phyloP scores from a whole-genome alignment of 495 filamentous ascomycete species.

The Bacidia rubella region DNA sequence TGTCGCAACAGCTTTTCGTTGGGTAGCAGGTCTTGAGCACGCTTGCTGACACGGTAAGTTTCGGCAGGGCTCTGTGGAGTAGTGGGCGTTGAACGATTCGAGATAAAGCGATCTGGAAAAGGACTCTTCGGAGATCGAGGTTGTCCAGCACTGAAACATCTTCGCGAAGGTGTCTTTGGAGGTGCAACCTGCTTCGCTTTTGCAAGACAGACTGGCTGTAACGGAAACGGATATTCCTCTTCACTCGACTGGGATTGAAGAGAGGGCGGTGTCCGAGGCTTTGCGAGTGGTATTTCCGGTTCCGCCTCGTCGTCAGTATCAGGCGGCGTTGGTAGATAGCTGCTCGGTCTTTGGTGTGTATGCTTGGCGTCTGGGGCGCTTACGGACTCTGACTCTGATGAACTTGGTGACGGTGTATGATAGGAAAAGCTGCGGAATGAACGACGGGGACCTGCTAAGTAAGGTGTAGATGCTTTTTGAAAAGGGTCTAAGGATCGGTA shows the following conservation, averaged over 20 bases:
- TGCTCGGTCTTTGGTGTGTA: neutral
- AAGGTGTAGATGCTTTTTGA: neutral
- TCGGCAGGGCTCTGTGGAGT: slow-evolving; percentile 30
- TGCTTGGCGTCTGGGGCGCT: neutral
- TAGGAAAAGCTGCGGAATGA: neutral
- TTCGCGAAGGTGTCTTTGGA: slow-evolving; percentile 3
- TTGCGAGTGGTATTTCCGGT: neutral
- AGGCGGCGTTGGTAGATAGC: neutral
- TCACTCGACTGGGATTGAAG: neutral
- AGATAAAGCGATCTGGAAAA: slow-evolving; percentile 58
- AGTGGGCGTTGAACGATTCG: slow-evolving; percentile 30
- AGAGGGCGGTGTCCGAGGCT: neutral
- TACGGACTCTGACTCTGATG: neutral
- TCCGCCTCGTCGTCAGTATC: neutral
- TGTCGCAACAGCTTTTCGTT: slow-evolving; percentile 49
- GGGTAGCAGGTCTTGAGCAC: slow-evolving; percentile 41
- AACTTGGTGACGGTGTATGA: neutral
- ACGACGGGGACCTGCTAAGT: neutral
- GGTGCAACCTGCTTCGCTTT: neutral
- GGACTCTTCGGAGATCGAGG: slow-evolving; percentile 4
- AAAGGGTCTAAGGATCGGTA: neutral
- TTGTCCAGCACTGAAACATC: slow-evolving; percentile 5
- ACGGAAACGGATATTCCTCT: slow-evolving; percentile 12
- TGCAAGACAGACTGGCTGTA: slow-evolving; percentile 7
- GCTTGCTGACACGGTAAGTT: slow-evolving; percentile 52